These are phyloP conservation scores for Leccinum arenicola DNA, from an alignment of 768 basidiomycete genomes.

Conservation along the genomic window DNA sequence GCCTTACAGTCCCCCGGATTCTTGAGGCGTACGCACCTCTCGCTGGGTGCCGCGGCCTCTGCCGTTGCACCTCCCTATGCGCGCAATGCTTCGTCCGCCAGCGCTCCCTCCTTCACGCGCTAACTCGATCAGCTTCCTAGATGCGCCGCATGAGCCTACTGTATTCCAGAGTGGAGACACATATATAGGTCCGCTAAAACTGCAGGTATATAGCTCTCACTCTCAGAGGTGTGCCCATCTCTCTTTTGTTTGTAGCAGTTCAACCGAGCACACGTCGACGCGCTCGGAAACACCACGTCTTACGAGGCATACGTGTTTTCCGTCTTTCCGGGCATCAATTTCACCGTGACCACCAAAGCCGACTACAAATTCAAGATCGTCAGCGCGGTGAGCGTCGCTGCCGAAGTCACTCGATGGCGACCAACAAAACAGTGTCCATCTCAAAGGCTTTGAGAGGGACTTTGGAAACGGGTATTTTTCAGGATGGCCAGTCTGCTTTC, in stretches of 20 bases:
- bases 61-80: too few relatives aligned
- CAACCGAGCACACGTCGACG: slow-evolving; percentile 58
- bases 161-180: too few relatives aligned
- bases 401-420: slow-evolving; percentile 79
- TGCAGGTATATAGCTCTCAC: slow-evolving; percentile 59
- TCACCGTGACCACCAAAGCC: slow-evolving; percentile 90
- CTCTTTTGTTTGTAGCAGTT: neutral
- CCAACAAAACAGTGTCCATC: neutral
- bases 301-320: slow-evolving; percentile 83
- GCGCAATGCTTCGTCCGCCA: too few relatives aligned
- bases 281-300: slow-evolving; percentile 80
- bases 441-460: slow-evolving; percentile 32
- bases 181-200: too few relatives aligned
- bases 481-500: slow-evolving; percentile 41
- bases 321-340: slow-evolving; percentile 78
- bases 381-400: slow-evolving; percentile 93
- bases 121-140: too few relatives aligned
- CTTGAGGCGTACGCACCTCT: too few relatives aligned
- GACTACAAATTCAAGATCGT: slow-evolving; percentile 97
- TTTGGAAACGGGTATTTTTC: slow-evolving; percentile 90
- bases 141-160: too few relatives aligned
- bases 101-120: too few relatives aligned
- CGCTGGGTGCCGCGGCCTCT: too few relatives aligned
- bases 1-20: too few relatives aligned
- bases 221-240: slow-evolving; percentile 54